Percentiles rank a stretch among this genome's conserved stretches.
These are phyloP conservation scores for Collybiopsis luxurians DNA, from an alignment of 768 basidiomycete genomes.

Conservation along the genomic window DNA sequence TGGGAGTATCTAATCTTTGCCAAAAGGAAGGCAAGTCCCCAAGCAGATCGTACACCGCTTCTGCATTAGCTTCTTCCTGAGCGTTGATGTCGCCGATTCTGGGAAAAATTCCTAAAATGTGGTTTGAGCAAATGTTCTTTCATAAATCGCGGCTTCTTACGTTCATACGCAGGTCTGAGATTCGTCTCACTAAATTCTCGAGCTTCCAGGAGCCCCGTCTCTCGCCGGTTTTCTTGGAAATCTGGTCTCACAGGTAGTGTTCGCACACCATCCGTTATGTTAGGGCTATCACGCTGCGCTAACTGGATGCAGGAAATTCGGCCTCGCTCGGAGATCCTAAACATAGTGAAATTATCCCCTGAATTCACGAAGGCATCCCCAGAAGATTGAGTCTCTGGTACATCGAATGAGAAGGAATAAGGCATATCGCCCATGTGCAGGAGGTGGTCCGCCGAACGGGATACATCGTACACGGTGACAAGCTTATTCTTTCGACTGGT, in stretches of 20 bases:
- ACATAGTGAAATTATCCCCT: conserved; percentile 18
- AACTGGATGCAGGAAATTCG: conserved; percentile 44
- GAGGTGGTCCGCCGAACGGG: conserved; percentile 34
- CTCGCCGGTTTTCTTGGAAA: conserved; percentile 19
- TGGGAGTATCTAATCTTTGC: conserved; percentile 45
- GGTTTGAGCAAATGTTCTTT: background rate
- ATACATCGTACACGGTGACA: conserved; percentile 64
- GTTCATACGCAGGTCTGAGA: conserved; percentile 50
- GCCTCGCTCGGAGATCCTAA: conserved; percentile 48
- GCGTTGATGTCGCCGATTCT: conserved; percentile 18
- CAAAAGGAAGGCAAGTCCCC: conserved; percentile 56
- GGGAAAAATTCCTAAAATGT: background rate
- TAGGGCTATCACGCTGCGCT: conserved; percentile 6
- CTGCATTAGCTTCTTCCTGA: conserved; percentile 32
- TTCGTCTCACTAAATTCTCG: conserved; percentile 47
- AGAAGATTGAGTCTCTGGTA: background rate
- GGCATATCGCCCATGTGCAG: conserved; percentile 45
- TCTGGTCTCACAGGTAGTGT: conserved; percentile 4
- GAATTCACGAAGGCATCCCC: conserved; percentile 33
- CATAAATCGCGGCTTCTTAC: conserved; percentile 33
- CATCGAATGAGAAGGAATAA: conserved; percentile 23
- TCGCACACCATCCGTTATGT: conserved; percentile 29
- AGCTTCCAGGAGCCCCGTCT: conserved; percentile 42
- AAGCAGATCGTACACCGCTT: conserved; percentile 44
- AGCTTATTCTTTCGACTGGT: conserved; percentile 59